These are phyloP conservation scores for Plasmopara halstedii DNA, from an alignment of 352 stramenopile genomes.

Conservation along the genomic window DNA sequence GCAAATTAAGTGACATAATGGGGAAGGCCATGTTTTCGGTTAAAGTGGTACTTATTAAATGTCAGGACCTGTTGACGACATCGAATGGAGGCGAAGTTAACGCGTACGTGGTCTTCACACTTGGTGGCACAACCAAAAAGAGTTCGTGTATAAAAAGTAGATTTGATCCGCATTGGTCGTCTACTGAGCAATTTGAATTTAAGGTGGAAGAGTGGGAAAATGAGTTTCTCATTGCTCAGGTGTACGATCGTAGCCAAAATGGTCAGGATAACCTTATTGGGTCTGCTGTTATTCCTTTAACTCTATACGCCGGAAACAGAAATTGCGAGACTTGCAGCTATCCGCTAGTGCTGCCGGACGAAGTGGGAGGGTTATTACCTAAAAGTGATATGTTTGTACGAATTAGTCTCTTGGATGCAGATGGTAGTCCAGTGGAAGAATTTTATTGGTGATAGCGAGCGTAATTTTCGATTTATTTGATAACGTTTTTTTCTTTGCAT, in stretches of 20 bases:
- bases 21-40: constrained; percentile 31
- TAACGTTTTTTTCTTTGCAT: too few species aligned
- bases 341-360: constrained; percentile 59
- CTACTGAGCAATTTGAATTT: constrained; percentile 70
- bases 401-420: constrained; percentile 44
- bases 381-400: constrained; percentile 61
- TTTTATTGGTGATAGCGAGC: constrained; percentile 22
- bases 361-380: constrained; percentile 38
- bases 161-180: constrained; percentile 60
- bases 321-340: constrained; percentile 66
- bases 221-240: constrained; percentile 55
- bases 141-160: constrained; percentile 57
- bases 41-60: constrained; percentile 53
- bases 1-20: constrained; percentile 6
- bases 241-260: constrained; percentile 55
- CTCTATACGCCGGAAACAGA: constrained; percentile 50
- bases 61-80: constrained; percentile 41
- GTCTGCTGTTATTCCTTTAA: constrained; percentile 57
- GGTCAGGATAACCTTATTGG: constrained; percentile 58
- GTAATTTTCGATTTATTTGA: too few species aligned
- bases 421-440: constrained; percentile 46
- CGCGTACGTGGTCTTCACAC: constrained; percentile 58
- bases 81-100: constrained; percentile 55
- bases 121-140: constrained; percentile 41
- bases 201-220: constrained; percentile 51